Evolutionary conservation across 2,329 filamentous ascomycete genomes (phyloP).

Genomic region (Nannizziopsis barbatae): DNA sequence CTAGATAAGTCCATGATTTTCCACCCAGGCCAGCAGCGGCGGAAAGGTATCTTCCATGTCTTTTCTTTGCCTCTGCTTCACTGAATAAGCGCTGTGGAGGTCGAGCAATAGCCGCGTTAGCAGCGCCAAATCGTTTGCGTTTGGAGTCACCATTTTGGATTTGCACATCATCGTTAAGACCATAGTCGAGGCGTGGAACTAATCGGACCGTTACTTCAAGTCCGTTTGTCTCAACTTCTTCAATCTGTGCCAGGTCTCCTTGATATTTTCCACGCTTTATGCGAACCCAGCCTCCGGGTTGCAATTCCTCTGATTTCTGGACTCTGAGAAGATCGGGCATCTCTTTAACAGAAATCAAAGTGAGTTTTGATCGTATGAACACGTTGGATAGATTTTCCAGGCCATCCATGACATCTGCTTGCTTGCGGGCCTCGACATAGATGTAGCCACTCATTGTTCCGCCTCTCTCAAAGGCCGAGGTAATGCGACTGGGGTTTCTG

Average conservation of each 20-base stretch:
- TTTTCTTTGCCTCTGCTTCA: slow-evolving; percentile 83
- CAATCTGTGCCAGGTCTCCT: slow-evolving; percentile 80
- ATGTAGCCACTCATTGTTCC: slow-evolving; percentile 85
- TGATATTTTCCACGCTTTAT: slow-evolving; percentile 72
- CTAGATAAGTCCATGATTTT: slow-evolving; percentile 73
- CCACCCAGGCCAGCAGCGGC: slow-evolving; percentile 43
- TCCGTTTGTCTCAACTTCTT: slow-evolving; percentile 87
- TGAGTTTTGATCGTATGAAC: slow-evolving; percentile 76
- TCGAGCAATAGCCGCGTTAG: slow-evolving; percentile 47
- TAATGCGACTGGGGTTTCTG: slow-evolving; percentile 72
- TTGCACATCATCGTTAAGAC: slow-evolving; percentile 65
- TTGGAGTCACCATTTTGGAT: slow-evolving; percentile 52
- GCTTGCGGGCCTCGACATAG: slow-evolving; percentile 82
- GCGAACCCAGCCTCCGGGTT: slow-evolving; percentile 85
- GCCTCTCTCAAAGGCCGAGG: slow-evolving; percentile 82
- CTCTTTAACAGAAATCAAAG: slow-evolving; percentile 88
- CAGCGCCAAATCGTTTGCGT: slow-evolving; percentile 57
- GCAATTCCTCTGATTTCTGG: slow-evolving; percentile 70
- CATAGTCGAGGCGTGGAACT: slow-evolving; percentile 87
- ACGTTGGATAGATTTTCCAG: slow-evolving; percentile 78
- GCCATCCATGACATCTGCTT: slow-evolving; percentile 73
- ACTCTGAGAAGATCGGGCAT: slow-evolving; percentile 94
- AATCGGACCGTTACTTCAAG: slow-evolving; percentile 76
- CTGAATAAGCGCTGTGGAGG: slow-evolving; percentile 87
- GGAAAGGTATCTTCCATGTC: slow-evolving; percentile 54